Evolutionary conservation across 768 basidiomycete species (phyloP).

Genomic region (Stropharia rugosoannulata): DNA sequence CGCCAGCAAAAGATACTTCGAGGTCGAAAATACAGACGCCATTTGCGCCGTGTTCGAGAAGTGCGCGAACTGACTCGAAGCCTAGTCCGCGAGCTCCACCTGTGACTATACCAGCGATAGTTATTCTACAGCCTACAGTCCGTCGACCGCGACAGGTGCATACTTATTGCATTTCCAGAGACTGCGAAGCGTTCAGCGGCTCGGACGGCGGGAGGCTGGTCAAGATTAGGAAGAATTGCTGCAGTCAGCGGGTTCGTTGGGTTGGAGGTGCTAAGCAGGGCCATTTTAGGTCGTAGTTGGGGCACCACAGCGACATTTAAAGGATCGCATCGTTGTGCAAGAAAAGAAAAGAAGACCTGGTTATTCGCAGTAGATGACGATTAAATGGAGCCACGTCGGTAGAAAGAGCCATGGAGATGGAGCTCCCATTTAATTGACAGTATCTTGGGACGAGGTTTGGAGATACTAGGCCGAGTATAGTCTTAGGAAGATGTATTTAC

Average conservation of each 20-base stretch:
- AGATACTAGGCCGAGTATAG: too few relatives aligned
- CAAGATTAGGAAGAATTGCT: background rate
- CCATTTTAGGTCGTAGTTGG: too few relatives aligned
- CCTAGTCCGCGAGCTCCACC: slow-evolving; percentile 42
- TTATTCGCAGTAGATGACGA: too few relatives aligned
- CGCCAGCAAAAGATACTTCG: slow-evolving; percentile 20
- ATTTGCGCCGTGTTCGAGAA: slow-evolving; percentile 44
- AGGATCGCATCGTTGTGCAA: too few relatives aligned
- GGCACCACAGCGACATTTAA: too few relatives aligned
- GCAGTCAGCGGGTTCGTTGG: slow-evolving; percentile 2
- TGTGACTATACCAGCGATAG: slow-evolving; percentile 29
- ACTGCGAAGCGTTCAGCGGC: slow-evolving; percentile 35
- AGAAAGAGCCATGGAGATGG: too few relatives aligned
- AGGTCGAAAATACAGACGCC: slow-evolving; percentile 33
- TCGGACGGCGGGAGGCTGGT: slow-evolving; percentile 13
- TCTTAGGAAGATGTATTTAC: too few relatives aligned
- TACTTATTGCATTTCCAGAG: slow-evolving; percentile 40
- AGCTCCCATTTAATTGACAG: too few relatives aligned
- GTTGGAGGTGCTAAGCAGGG: background rate
- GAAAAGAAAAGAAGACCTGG: too few relatives aligned
- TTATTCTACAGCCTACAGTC: too few relatives aligned
- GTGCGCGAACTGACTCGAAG: slow-evolving; percentile 33
- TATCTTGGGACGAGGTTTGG: too few relatives aligned
- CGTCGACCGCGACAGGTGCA: slow-evolving; percentile 1
- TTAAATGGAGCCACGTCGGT: too few relatives aligned